Evolutionary conservation across 495 filamentous ascomycete species (phyloP), one percentile per base, ranked within the genome.

Genomic region (Jackrogersella minutella): DNA sequence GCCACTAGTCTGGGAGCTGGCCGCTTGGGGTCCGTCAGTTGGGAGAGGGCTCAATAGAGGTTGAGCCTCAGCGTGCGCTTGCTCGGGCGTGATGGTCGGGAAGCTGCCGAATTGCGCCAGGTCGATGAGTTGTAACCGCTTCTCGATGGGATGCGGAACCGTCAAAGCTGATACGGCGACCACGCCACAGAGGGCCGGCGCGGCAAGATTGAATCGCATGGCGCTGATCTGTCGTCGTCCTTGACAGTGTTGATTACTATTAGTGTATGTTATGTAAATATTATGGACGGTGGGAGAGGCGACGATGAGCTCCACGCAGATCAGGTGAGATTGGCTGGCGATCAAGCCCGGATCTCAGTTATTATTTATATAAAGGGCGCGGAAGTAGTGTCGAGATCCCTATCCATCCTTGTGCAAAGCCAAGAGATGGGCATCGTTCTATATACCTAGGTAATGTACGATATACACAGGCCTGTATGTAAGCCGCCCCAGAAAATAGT

Each of bases 181-280:
- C 46, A 65, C 69, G 69, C 73, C 72, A 58, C 61, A 66, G 40
- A 76, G 58, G 58, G 64, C 69, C 17, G 70, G 66, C 14, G 67
- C 61, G 37, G 65, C 49, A 34, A 70, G 46, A 14, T 64, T 57
- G 54, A 67, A 74, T 11, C 66, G 63, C 73, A 76, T 76, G 5
- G 41, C 62, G 64, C 19, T 51, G 66, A 58, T 62, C 61, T 37
- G 36, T 57, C 14, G 41, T 47, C 16, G 26, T 11, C 49, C 21
- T 39, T n/a, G 17, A 34, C 14, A 31, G 3, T 24, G 54, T 28
- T 50, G 43, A 50, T 37, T 59, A 63, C 60, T 66, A 66, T 60
- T 55, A 54, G 31, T 62, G 46, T 58, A 47, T 40, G 11, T 26
- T 46, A 46, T 9, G 0, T 19, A 59, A 49, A 26, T 2, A 30